Evolutionary conservation across 2,329 filamentous ascomycete genomes (phyloP).

Genomic region (Hypomyces perniciosus): DNA sequence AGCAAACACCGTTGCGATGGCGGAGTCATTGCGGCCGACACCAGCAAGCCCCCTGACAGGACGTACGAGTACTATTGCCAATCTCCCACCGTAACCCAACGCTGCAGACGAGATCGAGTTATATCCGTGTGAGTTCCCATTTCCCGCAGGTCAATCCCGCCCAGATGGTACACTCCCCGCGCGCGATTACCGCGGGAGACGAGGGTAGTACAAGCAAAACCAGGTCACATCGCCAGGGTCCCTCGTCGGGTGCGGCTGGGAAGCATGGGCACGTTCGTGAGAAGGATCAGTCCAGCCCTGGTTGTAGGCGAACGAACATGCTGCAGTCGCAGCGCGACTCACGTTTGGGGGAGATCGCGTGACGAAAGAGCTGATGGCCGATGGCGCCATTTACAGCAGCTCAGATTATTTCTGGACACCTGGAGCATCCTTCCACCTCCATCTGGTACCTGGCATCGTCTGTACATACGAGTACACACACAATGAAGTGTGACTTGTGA

Average conservation of each 20-base stretch:
- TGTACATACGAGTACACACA: not conserved
- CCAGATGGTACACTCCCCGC: no score
- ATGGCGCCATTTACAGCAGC: slow-evolving; percentile 1
- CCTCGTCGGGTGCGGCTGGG: not conserved
- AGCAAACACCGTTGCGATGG: no score
- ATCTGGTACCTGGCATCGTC: not conserved
- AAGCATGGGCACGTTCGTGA: not conserved
- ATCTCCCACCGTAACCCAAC: not conserved
- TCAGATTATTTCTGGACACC: not conserved
- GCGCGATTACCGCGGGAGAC: not conserved
- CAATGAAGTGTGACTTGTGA: not conserved
- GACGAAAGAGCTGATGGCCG: not conserved
- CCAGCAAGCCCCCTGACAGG: no score
- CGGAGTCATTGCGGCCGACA: no score
- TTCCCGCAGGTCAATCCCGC: no score
- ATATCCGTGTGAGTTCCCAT: not conserved
- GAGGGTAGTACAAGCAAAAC: not conserved
- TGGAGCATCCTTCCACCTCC: not conserved
- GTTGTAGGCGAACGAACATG: not conserved
- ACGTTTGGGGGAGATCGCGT: not conserved
- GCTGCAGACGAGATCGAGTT: not conserved
- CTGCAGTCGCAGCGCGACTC: not conserved
- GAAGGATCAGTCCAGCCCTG: not conserved
- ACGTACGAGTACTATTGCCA: not conserved
- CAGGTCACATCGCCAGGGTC: not conserved